Evolutionary conservation across 176 grass and related monocot species (phyloP).

Genomic region (Puccinellia tenuiflora): DNA sequence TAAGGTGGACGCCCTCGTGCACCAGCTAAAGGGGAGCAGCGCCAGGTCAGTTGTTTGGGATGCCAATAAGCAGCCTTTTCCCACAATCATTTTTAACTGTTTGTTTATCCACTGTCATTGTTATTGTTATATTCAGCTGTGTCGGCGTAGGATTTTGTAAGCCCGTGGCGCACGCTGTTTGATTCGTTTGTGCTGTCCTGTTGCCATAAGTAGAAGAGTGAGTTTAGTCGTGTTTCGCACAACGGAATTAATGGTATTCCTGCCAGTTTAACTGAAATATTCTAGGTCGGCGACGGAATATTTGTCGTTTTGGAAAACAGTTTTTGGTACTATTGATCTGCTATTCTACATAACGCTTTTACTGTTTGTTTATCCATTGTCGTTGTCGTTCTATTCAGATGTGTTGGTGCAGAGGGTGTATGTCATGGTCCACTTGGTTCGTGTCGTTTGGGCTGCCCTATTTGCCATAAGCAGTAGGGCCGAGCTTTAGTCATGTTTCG

Average conservation of each 20-base stretch:
- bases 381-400: neutral
- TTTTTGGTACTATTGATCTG: neutral
- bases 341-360: neutral
- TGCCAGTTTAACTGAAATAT: neutral
- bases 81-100: neutral
- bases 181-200: neutral
- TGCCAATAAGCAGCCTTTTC: neutral
- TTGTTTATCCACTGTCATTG: neutral
- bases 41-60: slow-evolving; percentile 51
- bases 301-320: neutral
- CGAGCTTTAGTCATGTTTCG: neutral
- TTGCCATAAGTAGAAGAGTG: neutral
- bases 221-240: neutral
- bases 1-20: slow-evolving; percentile 70
- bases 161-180: neutral
- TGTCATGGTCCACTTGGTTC: too few relatives aligned
- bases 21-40: slow-evolving; percentile 90
- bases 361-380: too few relatives aligned
- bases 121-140: neutral
- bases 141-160: neutral
- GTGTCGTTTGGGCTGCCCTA: too few relatives aligned
- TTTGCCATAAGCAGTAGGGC: too few relatives aligned
- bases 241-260: neutral
- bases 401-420: neutral
- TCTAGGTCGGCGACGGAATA: neutral